Percentiles rank a stretch among this genome's conserved stretches.
Conservation (phyloP, 2,329 filamentous ascomycete genomes). For the Penicillium sp. region DNA sequence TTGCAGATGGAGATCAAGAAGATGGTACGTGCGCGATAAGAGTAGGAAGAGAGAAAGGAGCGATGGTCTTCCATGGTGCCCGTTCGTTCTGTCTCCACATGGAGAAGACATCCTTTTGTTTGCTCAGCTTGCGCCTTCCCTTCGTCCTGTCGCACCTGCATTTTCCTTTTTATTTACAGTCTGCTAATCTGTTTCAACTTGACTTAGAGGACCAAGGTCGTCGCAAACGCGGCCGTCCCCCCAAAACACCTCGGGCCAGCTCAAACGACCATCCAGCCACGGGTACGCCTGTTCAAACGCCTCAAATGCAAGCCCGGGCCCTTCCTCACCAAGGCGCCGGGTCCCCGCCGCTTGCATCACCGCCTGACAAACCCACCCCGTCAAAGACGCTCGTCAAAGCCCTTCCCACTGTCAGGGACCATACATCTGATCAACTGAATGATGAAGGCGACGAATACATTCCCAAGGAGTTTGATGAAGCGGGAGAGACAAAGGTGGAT, state of each 20-base stretch:
- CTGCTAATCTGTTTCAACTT: conserved; percentile 23
- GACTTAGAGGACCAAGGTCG: conserved; percentile 45
- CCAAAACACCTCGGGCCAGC: conserved; percentile 49
- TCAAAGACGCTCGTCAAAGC: conserved; percentile 86
- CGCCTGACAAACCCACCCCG: conserved; percentile 73
- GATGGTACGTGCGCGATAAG: conserved; percentile 65
- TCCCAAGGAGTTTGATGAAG: conserved; percentile 87
- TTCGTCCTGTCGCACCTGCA: conserved; percentile 41
- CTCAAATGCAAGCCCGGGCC: conserved; percentile 43
- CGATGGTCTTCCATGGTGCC: neutral
- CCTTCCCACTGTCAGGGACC: conserved; percentile 90
- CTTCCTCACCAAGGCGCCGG: conserved; percentile 35
- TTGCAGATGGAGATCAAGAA: conserved; percentile 63
- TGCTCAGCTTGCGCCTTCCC: conserved; percentile 32
- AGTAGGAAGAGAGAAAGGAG: conserved; percentile 2
- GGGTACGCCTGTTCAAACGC: conserved; percentile 41
- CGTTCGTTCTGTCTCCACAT: neutral
- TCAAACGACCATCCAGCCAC: conserved; percentile 35
- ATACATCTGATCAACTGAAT: conserved; percentile 93
- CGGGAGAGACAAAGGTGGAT: conserved; percentile 92
- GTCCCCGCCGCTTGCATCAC: conserved; percentile 63
- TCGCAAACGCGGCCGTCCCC: conserved; percentile 54
- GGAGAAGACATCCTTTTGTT: conserved; percentile 30
- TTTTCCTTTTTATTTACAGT: neutral
- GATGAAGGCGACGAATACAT: conserved; percentile 91